These are phyloP conservation scores for Helianthus annuus DNA, from an alignment of 129 eudicot species.

Conservation along the genomic window HanXRQr2.0-SUNRISE NC_035449.2:9429105-9429604, in stretches of 20 bases:
- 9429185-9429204: not conserved
- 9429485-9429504: not conserved
- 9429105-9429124: not conserved
- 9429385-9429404: not conserved
- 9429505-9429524: not conserved
- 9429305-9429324: conserved; percentile 12
- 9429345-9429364: conserved; percentile 16
- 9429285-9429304: not conserved
- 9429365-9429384: conserved; percentile 15
- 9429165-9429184: not conserved
- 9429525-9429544: not conserved
- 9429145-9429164: not conserved
- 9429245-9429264: not conserved
- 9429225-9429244: not conserved
- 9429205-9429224: not conserved
- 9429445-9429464: conserved; percentile 9
- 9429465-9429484: not conserved
- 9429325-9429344: conserved; percentile 37
- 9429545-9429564: too few relatives aligned
- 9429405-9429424: conserved; percentile 12
- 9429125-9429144: not conserved
- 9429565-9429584: too few relatives aligned
- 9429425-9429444: conserved; percentile 16
- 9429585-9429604: too few relatives aligned
- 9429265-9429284: conserved; percentile 11